A percentile compares a stretch with the other conserved stretches of the same genome.
These are phyloP conservation scores for Aspergillus sclerotialis DNA, from an alignment of 2,329 filamentous ascomycete species.

Conservation along the genomic window DNA sequence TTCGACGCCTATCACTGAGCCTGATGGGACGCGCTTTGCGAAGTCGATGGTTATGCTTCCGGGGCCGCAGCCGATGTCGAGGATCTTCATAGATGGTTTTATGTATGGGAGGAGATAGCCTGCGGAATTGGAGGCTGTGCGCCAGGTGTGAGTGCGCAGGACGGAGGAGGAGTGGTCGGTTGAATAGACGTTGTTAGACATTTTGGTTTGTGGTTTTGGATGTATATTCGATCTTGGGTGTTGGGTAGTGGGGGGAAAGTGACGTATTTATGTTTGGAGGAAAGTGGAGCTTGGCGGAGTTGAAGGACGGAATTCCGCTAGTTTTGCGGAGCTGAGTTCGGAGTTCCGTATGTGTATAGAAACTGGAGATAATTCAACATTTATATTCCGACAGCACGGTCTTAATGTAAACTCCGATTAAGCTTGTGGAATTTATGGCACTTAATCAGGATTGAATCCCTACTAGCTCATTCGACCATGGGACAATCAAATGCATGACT, in stretches of 20 bases:
- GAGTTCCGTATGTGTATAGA: too few species aligned
- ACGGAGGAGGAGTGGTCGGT: conserved; percentile 32
- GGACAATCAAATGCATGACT: too few species aligned
- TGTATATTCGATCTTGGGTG: neutral
- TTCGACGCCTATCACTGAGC: conserved; percentile 34
- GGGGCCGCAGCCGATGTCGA: conserved; percentile 42
- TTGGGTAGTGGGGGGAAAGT: neutral
- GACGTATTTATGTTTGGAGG: neutral
- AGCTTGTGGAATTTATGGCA: too few species aligned
- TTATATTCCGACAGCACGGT: neutral
- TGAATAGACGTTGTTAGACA: conserved; percentile 22
- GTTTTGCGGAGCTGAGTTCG: too few species aligned
- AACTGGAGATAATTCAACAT: too few species aligned
- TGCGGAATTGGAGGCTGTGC: conserved; percentile 29
- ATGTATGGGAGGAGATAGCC: conserved; percentile 35
- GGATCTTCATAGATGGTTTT: conserved; percentile 27
- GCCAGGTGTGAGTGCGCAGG: conserved; percentile 29
- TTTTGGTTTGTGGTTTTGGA: conserved; percentile 1
- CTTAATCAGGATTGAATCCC: too few species aligned
- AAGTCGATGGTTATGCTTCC: conserved; percentile 39
- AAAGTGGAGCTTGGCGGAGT: conserved; percentile 1
- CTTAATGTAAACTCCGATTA: neutral
- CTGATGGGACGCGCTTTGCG: conserved; percentile 29
- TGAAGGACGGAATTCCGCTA: conserved; percentile 4
- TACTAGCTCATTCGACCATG: too few species aligned